Evolutionary conservation across 768 basidiomycete species (phyloP), one percentile per base, ranked within the genome.

Genomic region (Mycena vulgaris): DNA sequence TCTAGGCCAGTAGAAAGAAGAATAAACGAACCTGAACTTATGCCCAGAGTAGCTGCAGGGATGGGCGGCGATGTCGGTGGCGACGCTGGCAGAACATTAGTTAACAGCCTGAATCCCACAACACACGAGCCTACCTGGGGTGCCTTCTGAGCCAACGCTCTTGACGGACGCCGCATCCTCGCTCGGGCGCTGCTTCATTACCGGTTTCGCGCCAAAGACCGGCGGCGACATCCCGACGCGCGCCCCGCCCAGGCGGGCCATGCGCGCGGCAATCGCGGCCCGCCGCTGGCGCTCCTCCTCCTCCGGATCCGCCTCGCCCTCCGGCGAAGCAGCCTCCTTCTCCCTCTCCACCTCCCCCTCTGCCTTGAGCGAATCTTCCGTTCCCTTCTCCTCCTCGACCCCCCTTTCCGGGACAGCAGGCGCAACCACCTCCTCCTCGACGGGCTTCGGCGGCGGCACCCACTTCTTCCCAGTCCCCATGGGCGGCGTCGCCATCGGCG

Each of bases 221-320:
- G 93, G 92, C 2, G 92, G 91, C 1, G 85, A 89, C 92, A 97
- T 93, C 5, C 94, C 94, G 27, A 95, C 83, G 63, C 92, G 85
- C 17, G 94, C 89, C 55, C 95, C 97, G 31, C 97, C 97, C 21
- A 98, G 86, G 68, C 93, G 92, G 47, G 95, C 96, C 95, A 99
- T 95, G 52, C 96, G 88, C 27, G 95, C 95, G 35, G 96, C 95
- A 76, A 98, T 92, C 14, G 94, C 92, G 6, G 95, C 93, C 48
- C 96, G 89, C 52, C 93, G 88, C 76, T 94, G 92, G 62, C 92
- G 84, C 74, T 94, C 93, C 72, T 93, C 92, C 56, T 91, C 90
- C 75, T 92, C 90, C 1, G 88, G 86, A 75, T 90, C 90, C 28
- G 72, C 71, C 56, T 81, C 81, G 0, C 69, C 78, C 40, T 73